A percentile compares a stretch with the other conserved stretches of the same genome.
phyloP scores from a whole-genome alignment of 345 rosid species.

The Brassica carinata region DNA sequence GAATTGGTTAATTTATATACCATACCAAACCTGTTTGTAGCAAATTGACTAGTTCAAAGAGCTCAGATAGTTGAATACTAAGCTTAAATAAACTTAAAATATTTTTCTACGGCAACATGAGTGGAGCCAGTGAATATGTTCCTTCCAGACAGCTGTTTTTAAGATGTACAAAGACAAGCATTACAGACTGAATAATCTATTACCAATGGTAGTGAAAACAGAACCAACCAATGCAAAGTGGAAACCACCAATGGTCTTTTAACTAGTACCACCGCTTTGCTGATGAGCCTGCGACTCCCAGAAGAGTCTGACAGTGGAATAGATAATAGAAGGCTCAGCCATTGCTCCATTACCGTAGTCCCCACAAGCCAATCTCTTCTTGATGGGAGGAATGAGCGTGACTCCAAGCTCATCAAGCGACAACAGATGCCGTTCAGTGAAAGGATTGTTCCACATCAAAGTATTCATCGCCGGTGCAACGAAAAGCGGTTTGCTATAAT shows the following conservation, averaged over 20 bases:
- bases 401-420: constrained; percentile 84
- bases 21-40: background rate
- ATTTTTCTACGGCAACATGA: constrained; percentile 1
- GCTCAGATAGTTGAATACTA: background rate
- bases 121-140: constrained; percentile 6
- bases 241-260: background rate
- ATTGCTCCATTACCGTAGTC: constrained; percentile 89
- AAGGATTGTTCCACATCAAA: constrained; percentile 91
- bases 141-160: background rate
- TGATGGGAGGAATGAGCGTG: constrained; percentile 77
- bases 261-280: constrained; percentile 32
- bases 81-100: too few species aligned
- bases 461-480: constrained; percentile 92
- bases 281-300: constrained; percentile 58
- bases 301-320: constrained; percentile 56
- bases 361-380: constrained; percentile 86
- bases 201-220: background rate
- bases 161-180: constrained; percentile 32
- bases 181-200: constrained; percentile 1
- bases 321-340: constrained; percentile 86
- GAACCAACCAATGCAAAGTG: background rate
- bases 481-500: constrained; percentile 74
- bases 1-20: too few species aligned
- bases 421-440: constrained; percentile 84
- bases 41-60: background rate